Conservation (phyloP, 2,329 filamentous ascomycete species). For the Pseudocercospora macadamiae region DNA sequence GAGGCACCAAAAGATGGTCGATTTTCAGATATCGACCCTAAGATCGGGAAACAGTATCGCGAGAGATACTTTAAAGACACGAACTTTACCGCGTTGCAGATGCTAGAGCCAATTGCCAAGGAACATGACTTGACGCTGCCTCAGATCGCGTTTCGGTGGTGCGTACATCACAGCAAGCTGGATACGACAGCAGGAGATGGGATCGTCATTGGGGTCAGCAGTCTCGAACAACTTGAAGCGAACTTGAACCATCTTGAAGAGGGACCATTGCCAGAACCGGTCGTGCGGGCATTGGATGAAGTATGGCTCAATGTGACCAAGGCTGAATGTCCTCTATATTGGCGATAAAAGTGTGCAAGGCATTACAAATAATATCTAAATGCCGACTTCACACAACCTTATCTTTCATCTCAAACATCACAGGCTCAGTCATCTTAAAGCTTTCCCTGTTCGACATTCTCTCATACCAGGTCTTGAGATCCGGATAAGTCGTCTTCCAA, state of each 20-base stretch:
- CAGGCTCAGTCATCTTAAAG: too few relatives aligned
- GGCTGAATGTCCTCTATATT: conserved; percentile 31
- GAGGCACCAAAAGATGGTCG: conserved; percentile 41
- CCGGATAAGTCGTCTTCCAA: too few relatives aligned
- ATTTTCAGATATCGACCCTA: conserved; percentile 51
- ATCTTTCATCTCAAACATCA: too few relatives aligned
- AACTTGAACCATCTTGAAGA: conserved; percentile 62
- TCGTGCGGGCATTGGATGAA: conserved; percentile 71
- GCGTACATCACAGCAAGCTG: conserved; percentile 67
- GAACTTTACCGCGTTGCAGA: conserved; percentile 49
- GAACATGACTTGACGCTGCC: conserved; percentile 59
- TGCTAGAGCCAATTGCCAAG: conserved; percentile 40
- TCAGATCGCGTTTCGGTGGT: conserved; percentile 73
- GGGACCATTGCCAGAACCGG: conserved; percentile 71
- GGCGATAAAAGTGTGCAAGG: conserved; percentile 6
- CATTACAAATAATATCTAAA: too few relatives aligned
- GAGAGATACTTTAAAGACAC: conserved; percentile 47
- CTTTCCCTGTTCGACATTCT: too few relatives aligned
- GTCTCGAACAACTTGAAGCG: conserved; percentile 54
- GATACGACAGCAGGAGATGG: conserved; percentile 50
- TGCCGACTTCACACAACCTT: too few relatives aligned
- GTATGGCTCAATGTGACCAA: conserved; percentile 70
- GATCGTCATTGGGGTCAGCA: conserved; percentile 60
- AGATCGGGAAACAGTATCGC: conserved; percentile 48
- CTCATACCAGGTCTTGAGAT: too few relatives aligned